A percentile compares a stretch with the other conserved stretches of the same genome.
These are phyloP conservation scores for Ceratobasidium sp. DNA, from an alignment of 1,284 basidiomycete species.

Conservation along the genomic window DNA sequence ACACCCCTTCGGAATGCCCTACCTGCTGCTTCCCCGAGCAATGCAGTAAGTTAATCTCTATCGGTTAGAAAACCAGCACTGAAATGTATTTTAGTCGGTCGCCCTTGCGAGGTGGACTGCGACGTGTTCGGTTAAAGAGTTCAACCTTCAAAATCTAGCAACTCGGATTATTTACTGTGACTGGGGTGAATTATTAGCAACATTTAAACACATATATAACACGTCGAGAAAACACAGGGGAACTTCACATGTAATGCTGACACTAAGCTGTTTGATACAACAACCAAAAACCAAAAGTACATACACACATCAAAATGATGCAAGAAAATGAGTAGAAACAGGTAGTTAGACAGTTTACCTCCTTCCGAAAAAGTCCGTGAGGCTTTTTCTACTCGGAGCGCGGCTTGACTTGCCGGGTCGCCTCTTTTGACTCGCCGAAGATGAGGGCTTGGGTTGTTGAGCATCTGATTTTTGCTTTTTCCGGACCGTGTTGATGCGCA, in stretches of 20 bases:
- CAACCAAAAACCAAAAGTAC: neutral
- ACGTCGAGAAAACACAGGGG: neutral
- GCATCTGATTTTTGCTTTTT: constrained; percentile 1
- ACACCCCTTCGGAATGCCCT: constrained; percentile 12
- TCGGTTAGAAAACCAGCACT: neutral
- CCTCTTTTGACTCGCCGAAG: neutral
- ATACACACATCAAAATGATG: neutral
- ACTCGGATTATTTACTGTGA: neutral
- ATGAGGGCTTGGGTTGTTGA: neutral
- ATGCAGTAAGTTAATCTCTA: constrained; percentile 17
- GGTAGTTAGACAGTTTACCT: neutral
- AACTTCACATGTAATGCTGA: neutral
- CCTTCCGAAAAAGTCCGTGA: constrained; percentile 19
- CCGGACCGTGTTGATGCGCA: neutral
- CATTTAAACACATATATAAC: neutral
- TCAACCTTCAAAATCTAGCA: too few relatives aligned
- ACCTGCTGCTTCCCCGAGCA: constrained; percentile 36
- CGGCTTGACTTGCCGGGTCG: neutral
- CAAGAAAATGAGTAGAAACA: neutral
- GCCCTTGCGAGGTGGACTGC: neutral
- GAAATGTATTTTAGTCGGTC: neutral
- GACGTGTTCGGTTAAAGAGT: too few relatives aligned
- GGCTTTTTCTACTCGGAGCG: constrained; percentile 3
- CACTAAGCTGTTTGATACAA: neutral
- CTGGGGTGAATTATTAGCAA: neutral